Conservation (phyloP, 1,284 basidiomycete genomes). For the Thecaphora frezii region DNA sequence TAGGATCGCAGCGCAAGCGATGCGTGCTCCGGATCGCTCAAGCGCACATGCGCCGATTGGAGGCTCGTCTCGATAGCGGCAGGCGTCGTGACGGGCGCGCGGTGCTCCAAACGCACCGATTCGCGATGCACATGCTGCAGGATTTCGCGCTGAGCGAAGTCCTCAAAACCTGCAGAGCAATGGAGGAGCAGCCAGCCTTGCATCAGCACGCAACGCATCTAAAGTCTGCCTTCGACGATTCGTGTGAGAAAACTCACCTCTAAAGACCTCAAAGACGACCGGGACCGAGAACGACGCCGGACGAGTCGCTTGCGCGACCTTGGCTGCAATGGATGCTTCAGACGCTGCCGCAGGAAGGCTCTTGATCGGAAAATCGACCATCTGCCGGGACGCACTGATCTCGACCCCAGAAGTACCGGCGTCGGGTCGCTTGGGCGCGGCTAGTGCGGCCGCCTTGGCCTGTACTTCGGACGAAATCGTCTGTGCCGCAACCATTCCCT, state of each 20-base stretch:
- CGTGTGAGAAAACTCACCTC: constrained; percentile 1
- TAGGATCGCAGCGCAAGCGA: constrained; percentile 10
- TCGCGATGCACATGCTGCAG: constrained; percentile 17
- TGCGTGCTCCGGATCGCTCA: constrained; percentile 9
- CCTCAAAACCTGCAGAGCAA: constrained; percentile 43
- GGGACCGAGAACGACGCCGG: constrained; percentile 4
- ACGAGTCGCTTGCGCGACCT: not conserved
- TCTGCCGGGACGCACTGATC: constrained; percentile 12
- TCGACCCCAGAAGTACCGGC: constrained; percentile 5
- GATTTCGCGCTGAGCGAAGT: constrained; percentile 47
- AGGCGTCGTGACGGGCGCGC: not conserved
- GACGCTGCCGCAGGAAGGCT: constrained; percentile 1
- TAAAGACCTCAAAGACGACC: constrained; percentile 20
- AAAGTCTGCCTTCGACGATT: not conserved
- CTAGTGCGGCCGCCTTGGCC: not conserved
- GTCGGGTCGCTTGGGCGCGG: not conserved
- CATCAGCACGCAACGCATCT: not conserved
- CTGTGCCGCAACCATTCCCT: not conserved
- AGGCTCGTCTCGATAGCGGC: constrained; percentile 19
- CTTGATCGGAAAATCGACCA: constrained; percentile 8
- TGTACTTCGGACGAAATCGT: not conserved
- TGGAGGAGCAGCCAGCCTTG: constrained; percentile 6
- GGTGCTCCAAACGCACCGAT: not conserved
- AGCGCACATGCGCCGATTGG: constrained; percentile 33
- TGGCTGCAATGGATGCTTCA: constrained; percentile 4